Evolutionary conservation across 2,329 filamentous ascomycete species (phyloP), one percentile per base, ranked within the genome.

Genomic region (Fusarium sp.): DNA sequence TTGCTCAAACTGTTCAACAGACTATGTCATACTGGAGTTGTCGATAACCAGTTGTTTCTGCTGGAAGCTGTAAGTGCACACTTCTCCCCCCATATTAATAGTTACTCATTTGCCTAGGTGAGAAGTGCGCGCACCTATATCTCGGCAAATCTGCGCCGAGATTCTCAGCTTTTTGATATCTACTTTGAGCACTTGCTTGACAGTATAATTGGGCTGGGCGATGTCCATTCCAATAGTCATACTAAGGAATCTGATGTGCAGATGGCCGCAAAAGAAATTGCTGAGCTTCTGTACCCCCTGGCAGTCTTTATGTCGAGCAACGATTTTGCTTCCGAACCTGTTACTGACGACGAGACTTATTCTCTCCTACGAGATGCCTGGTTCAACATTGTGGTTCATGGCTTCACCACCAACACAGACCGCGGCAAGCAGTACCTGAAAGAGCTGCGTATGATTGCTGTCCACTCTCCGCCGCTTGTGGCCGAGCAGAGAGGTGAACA

Each of bases 361-460:
- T 85, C 87, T 25, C 79, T 96, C 53, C 85, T 95, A 67, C 88
- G 94, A 48, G 93, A 99, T 80, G 92, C 92, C 6, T 99, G 95
- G 95, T 98, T 97, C 79, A 99, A 99, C 71, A 92, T 98, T 61
- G 91, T 93, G 22, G 91, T 97, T 1, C 95, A 99, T 74, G 95
- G 93, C 5, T 96, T 98, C 73, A 89, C 88, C 9, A 83, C 90
- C 10, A 85, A 85, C 13, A 94, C 92, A 0, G 85, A 88, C 13
- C 85, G 91, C 51, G 91, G 89, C 15, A 89, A 88, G 73, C 85
- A 86, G 65, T 87, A 96, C 69, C 77, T 88, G 45, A 84, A 89
- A 54, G 93, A 97, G 72, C 82, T 99, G 19, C 88, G 91, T 24
- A 82, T 91, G 32, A 88, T 99, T 73, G 94, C 96, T 2, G 87